Evolutionary conservation across 2,329 filamentous ascomycete species (phyloP).

Genomic region (Raffaelea deltoideospora): DNA sequence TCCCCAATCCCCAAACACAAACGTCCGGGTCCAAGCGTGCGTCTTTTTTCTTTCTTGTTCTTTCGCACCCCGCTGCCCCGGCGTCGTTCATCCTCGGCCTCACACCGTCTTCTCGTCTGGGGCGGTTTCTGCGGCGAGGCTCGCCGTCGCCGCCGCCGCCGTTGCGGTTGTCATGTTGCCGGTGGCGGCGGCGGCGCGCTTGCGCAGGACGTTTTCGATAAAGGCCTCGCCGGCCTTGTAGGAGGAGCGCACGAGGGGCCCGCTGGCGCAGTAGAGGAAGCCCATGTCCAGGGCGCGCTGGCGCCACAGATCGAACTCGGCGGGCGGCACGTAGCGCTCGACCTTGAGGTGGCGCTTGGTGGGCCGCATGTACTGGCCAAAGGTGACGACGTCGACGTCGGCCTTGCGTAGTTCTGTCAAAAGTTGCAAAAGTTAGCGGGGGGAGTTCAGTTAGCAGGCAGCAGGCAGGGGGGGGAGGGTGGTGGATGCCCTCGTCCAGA

Average conservation of each 20-base stretch:
- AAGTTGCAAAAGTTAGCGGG: too few species aligned
- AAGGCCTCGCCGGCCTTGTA: conserved; percentile 98
- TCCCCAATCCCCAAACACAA: too few species aligned
- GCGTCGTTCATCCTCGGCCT: too few species aligned
- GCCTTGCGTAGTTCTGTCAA: conserved; percentile 62
- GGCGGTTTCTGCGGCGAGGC: background rate
- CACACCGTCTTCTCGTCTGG: conserved; percentile 1
- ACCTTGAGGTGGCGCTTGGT: conserved; percentile 98
- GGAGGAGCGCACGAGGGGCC: conserved; percentile 80
- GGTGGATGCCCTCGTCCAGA: conserved; percentile 1
- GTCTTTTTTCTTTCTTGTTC: too few species aligned
- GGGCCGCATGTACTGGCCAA: conserved; percentile 99
- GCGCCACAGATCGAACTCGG: conserved; percentile 82
- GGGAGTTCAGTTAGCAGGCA: too few species aligned
- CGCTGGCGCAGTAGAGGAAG: conserved; percentile 91
- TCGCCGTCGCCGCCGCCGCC: background rate
- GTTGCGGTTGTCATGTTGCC: conserved; percentile 1
- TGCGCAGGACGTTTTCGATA: conserved; percentile 94
- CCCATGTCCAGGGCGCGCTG: conserved; percentile 84
- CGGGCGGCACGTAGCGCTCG: conserved; percentile 84
- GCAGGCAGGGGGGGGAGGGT: too few species aligned
- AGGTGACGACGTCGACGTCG: conserved; percentile 87
- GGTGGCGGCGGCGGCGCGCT: conserved; percentile 44
- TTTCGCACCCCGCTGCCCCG: too few species aligned
- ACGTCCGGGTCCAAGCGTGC: too few species aligned